These are phyloP conservation scores for Ceratocystis huliohia DNA, from an alignment of 2,329 filamentous ascomycete genomes.

Conservation along the genomic window DNA sequence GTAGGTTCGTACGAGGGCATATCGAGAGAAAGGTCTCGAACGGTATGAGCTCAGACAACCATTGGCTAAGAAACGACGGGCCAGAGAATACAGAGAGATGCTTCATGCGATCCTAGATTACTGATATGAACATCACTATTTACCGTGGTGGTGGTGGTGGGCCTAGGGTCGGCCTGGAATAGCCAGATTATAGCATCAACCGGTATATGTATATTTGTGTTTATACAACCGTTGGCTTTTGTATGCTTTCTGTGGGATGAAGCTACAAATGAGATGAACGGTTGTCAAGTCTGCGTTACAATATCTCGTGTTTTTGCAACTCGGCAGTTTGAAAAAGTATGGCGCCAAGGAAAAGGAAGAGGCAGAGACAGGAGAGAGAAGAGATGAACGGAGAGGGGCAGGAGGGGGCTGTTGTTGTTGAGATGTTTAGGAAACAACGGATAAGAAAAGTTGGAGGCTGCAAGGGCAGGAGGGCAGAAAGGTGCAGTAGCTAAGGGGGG, in stretches of 20 bases:
- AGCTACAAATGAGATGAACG: slow-evolving; percentile 2
- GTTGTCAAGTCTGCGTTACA: neutral
- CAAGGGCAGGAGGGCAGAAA: too few species aligned
- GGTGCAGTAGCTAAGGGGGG: too few species aligned
- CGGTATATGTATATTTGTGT: neutral
- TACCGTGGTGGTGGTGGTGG: neutral
- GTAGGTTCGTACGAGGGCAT: neutral
- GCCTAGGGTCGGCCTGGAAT: neutral
- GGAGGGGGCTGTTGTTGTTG: too few species aligned
- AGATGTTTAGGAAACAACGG: too few species aligned
- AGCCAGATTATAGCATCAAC: too few species aligned
- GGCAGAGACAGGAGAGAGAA: neutral
- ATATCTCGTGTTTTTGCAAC: neutral
- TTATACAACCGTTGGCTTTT: neutral
- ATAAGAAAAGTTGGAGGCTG: too few species aligned
- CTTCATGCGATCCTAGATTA: neutral
- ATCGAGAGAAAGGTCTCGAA: neutral
- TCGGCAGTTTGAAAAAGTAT: neutral
- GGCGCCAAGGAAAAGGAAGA: neutral
- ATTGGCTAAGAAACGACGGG: neutral
- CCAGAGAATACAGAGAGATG: neutral
- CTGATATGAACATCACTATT: too few species aligned
- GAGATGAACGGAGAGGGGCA: too few species aligned
- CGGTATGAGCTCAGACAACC: neutral
- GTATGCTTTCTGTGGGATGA: neutral